These are phyloP conservation scores for Sporothrix protearum DNA, from an alignment of 2,329 filamentous ascomycete species.

Conservation along the genomic window DNA sequence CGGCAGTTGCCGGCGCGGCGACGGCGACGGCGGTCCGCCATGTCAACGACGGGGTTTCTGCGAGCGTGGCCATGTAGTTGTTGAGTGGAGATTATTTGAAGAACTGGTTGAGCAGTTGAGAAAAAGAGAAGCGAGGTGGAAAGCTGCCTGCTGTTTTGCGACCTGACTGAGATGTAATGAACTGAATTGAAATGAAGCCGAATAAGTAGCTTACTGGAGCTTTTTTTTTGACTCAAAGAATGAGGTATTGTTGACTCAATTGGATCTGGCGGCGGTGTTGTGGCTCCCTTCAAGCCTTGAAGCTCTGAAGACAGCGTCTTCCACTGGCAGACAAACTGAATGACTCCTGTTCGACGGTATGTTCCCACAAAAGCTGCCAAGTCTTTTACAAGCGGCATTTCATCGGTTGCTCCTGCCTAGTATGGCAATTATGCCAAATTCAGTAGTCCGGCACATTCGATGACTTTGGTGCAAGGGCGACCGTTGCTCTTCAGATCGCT, in stretches of 20 bases:
- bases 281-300: no score
- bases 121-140: background rate
- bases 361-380: no score
- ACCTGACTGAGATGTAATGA: background rate
- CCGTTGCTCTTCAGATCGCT: no score
- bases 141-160: background rate
- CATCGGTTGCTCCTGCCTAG: slow-evolving; percentile 2
- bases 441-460: background rate
- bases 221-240: background rate
- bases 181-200: background rate
- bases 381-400: no score
- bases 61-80: background rate
- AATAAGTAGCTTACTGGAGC: background rate
- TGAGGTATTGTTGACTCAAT: background rate
- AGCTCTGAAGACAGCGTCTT: no score
- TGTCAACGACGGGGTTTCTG: slow-evolving; percentile 14
- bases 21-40: slow-evolving; percentile 21
- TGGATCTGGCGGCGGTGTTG: no score
- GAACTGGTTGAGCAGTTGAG: background rate
- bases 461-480: background rate
- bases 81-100: background rate
- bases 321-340: no score
- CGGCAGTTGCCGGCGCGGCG: background rate
- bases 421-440: background rate
- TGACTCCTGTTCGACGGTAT: background rate